These are phyloP conservation scores for Syzygium syzygioides DNA, from an alignment of 441 rosid genomes.

Conservation along the genomic window DNA sequence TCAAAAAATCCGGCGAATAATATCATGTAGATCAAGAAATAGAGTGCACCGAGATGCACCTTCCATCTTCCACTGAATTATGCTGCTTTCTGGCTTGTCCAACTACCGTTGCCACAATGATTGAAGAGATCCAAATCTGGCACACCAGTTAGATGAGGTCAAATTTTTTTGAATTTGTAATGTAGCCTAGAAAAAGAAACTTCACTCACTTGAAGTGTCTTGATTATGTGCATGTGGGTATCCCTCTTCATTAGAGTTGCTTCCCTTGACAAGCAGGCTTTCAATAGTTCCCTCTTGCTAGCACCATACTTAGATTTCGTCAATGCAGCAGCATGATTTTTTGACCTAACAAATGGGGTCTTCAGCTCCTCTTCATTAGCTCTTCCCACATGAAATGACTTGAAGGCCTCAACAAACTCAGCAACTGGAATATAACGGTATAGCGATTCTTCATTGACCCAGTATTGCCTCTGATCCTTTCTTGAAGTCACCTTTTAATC, in stretches of 20 bases:
- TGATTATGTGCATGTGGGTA: background rate
- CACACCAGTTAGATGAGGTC: background rate
- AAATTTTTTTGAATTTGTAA: background rate
- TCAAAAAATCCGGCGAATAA: background rate
- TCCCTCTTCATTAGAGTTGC: constrained; percentile 3
- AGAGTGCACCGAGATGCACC: background rate
- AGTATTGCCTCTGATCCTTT: constrained; percentile 12
- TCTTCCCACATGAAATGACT: background rate
- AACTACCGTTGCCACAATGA: background rate
- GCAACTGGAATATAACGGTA: background rate
- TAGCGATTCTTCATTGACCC: background rate
- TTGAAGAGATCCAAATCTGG: background rate
- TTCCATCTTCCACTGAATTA: constrained; percentile 1
- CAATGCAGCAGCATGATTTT: constrained; percentile 3
- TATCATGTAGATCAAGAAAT: background rate
- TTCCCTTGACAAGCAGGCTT: constrained; percentile 7
- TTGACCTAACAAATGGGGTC: constrained; percentile 3
- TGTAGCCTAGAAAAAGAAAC: background rate
- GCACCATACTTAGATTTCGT: background rate
- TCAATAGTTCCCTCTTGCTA: background rate
- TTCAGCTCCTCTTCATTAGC: background rate
- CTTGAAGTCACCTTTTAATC: background rate
- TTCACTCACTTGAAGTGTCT: background rate
- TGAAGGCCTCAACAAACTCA: constrained; percentile 1
- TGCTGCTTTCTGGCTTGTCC: background rate